Conservation (phyloP, 2,329 filamentous ascomycete genomes). For the Polytolypa hystricis region DNA sequence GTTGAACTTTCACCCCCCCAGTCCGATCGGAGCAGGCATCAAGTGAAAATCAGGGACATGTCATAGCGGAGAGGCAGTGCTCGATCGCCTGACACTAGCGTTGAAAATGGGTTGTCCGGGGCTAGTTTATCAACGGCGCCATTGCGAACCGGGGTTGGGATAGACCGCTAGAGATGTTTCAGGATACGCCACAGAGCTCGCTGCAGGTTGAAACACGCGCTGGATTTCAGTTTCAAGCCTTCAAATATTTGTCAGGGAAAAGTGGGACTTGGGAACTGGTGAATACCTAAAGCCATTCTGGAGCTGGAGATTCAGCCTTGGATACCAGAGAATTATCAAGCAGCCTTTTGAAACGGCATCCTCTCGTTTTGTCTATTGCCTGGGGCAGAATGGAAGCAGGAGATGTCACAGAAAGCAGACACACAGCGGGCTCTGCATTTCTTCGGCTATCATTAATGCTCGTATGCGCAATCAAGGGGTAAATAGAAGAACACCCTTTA, state of each 20-base stretch:
- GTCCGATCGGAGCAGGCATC: slow-evolving; percentile 11
- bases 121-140: neutral
- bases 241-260: neutral
- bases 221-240: neutral
- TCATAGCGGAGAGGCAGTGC: slow-evolving; percentile 9
- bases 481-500: too few species aligned
- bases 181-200: slow-evolving; percentile 3
- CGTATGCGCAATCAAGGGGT: too few species aligned
- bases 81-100: slow-evolving; percentile 9
- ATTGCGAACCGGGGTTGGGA: neutral
- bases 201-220: slow-evolving; percentile 6
- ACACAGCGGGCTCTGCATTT: too few species aligned
- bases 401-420: too few species aligned
- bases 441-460: too few species aligned
- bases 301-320: too few species aligned
- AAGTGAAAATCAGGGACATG: slow-evolving; percentile 8
- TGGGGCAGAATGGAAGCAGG: too few species aligned
- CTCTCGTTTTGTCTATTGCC: too few species aligned
- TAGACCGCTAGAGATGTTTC: slow-evolving; percentile 5
- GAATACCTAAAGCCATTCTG: slow-evolving; percentile 1
- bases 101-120: neutral
- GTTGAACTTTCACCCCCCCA: slow-evolving; percentile 1
- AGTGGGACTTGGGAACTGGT: slow-evolving; percentile 2
- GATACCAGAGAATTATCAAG: too few species aligned
- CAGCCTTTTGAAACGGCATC: too few species aligned